A percentile compares a stretch with the other conserved stretches of the same genome.
phyloP scores from a whole-genome alignment of 192 early-diverging fungal species.

The Umbelopsis isabellina region DNA sequence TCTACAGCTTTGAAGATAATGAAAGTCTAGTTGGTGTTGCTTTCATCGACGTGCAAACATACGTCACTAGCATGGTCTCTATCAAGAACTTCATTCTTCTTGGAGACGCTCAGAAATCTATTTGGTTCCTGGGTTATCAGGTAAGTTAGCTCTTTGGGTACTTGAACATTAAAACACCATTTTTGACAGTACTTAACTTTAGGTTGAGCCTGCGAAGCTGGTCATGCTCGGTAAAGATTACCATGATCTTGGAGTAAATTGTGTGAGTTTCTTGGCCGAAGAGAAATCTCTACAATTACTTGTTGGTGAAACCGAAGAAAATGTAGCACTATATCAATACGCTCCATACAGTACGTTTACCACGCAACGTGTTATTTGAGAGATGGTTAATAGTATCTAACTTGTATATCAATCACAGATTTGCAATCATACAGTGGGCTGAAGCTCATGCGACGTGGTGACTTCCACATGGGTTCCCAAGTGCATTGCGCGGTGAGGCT shows the following conservation, averaged over 20 bases:
- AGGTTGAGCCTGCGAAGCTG: slow-evolving; percentile 92
- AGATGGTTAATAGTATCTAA: neutral
- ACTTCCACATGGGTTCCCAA: slow-evolving; percentile 83
- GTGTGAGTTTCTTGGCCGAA: slow-evolving; percentile 78
- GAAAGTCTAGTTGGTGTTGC: slow-evolving; percentile 85
- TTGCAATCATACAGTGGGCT: slow-evolving; percentile 87
- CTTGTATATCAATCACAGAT: slow-evolving; percentile 48
- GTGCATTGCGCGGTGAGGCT: slow-evolving; percentile 72
- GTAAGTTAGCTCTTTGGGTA: slow-evolving; percentile 36
- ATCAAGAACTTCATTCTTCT: slow-evolving; percentile 90
- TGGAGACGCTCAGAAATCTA: slow-evolving; percentile 84
- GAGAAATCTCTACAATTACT: slow-evolving; percentile 72
- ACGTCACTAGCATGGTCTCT: slow-evolving; percentile 76
- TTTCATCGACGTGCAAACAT: slow-evolving; percentile 93
- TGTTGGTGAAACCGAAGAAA: slow-evolving; percentile 84
- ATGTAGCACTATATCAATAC: slow-evolving; percentile 83
- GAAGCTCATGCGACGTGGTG: slow-evolving; percentile 87
- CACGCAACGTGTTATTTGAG: neutral
- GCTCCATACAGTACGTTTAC: slow-evolving; percentile 77
- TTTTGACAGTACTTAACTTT: neutral
- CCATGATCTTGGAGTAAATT: slow-evolving; percentile 72
- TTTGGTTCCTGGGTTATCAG: slow-evolving; percentile 94
- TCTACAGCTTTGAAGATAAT: slow-evolving; percentile 84
- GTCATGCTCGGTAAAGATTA: slow-evolving; percentile 89
- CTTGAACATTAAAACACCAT: neutral